Base-by-base conservation (phyloP, 805 yeast species). In the Yarrowia keelungensis region DNA sequence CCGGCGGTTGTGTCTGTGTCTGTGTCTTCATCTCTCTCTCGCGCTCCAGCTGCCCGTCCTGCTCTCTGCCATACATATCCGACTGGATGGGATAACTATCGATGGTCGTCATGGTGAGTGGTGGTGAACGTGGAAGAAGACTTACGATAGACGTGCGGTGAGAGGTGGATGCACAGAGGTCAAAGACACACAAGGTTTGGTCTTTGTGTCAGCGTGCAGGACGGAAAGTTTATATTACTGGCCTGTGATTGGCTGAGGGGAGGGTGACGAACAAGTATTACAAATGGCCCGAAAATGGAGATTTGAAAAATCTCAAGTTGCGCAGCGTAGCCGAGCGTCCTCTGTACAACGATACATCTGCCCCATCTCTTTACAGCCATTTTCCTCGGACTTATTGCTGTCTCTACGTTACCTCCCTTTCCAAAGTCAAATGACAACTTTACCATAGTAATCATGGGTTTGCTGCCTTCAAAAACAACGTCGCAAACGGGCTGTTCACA, bases 141-240 rank as follows among this genome's bases (percentile, higher is more conserved):
- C 47, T 26, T 56, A 41, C 46, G 61, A 54, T 54, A 54, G 46
- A 54, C 45, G 61, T 54, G 45, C 59, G 59, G 59, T 54, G 61
- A 54, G 61, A 54, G 61, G 59, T 53, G 59, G 61, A 54, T 41
- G 62, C 39, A 3, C 62, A 1, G 15, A 41, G 2, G n/a, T 9
- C 39, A 9, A 26, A 15, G 16, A 1, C 3, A 9, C 5, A 41
- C 36, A 4, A 3, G 26, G 45, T 19, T 53, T 38, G 45, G 59
- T 12, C 62, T 56, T 56, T 56, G 62, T 56, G 62, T 56, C 62
- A 56, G 62, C 62, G 46, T 56, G 62, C 62, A 56, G 47, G 45
- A 38, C 35, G 2, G 10, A 3, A 38, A 38, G 8, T 4, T 39
- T 19, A 53, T 14, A 11, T 50, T 35, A 4, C 9, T 0, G 14